Evolutionary conservation across 371 early-diverging fungal genomes (phyloP), one percentile per base, ranked within the genome.

Genomic region (Mucor piriformis): DNA sequence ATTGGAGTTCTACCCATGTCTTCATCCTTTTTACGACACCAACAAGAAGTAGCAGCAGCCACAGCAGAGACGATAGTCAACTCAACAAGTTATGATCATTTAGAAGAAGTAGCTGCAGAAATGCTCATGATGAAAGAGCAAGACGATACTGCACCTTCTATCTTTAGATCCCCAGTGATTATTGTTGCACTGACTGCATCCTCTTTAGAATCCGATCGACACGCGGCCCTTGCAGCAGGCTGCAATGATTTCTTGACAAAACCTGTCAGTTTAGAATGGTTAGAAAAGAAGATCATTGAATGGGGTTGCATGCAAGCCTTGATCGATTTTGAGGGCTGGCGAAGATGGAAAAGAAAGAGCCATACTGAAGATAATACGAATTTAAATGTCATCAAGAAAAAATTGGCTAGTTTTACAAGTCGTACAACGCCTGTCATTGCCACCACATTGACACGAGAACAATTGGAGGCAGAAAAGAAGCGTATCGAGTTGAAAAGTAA

Each of bases 221-320:
- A 83, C 34, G 84, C 83, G 18, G 93, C 93, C 2, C 72, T 92
- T 16, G 76, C 84, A 25, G 93, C 92, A 6, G 93, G 93, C 0
- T 93, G 93, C 62, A 92, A 93, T 63, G 93, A 93, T 67, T 92
- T 89, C 65, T 62, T 93, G 58, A 90, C 87, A 15, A 92, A 93
- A 64, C 93, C 93, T 0, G 87, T 92, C 15, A 85, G 84, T 55
- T 64, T 90, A 12, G 77, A 79, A 23, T 93, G 93, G 93, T 76
- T 93, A 15, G 87, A 87, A 65, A 82, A 85, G 50, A 92, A 92
- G 75, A 89, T 93, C 52, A 79, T 88, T 49, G 93, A 93, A 67
- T 93, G 93, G 93, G 93, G 92, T 1, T 88, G 89, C 57, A 93
- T 93, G 88, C 93, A 93, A 61, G 90, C 92, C 1, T 69, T 93